Evolutionary conservation across 106 monocot species (phyloP), one percentile per base, ranked within the genome.

Genomic region (Platanthera guangdongensis): DNA sequence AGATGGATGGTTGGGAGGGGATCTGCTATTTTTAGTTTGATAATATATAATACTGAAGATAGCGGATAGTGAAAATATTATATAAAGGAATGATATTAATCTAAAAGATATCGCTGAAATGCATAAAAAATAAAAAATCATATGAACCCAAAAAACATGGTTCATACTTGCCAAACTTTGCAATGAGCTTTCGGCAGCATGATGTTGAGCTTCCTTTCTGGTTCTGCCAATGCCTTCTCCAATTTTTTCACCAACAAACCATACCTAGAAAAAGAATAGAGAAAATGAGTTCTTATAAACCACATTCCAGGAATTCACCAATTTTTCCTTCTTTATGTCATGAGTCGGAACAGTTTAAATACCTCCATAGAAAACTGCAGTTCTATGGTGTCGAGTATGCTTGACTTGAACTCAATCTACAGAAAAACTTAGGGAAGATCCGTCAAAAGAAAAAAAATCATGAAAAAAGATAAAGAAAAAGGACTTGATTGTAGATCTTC

Each of bases 141-240:
- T 14, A 53, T 70, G 14, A 70, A 72, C 14, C 50, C 9, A 51
- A 9, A 72, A 72, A 72, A 72, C 1, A 7, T 51, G 51, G 49
- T 11, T 72, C 90, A 83, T 89, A 96, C 96, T 84, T 9, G 93
- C 90, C 81, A 96, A 91, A 83, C 68, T 76, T 74, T 75, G 69
- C 71, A 96, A 83, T 39, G 93, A 84, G 52, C 71, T 78, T 68
- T 89, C 89, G 18, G 84, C 87, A 79, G 93, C 96, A 75, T 83
- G 84, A 47, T 62, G 80, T 53, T 93, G 90, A 30, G 93, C 96
- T 75, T 92, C 92, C 76, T 87, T 99, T 85, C 88, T 92, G 21
- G 92, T 94, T 85, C 32, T 90, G 28, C 99, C 94, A 84, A 83
- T 79, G 78, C 92, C 94, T 90, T 94, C 90, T 68, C 99, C 90